phyloP scores from a whole-genome alignment of 2,329 filamentous ascomycete genomes.

The Pseudogymnoascus sp. region DNA sequence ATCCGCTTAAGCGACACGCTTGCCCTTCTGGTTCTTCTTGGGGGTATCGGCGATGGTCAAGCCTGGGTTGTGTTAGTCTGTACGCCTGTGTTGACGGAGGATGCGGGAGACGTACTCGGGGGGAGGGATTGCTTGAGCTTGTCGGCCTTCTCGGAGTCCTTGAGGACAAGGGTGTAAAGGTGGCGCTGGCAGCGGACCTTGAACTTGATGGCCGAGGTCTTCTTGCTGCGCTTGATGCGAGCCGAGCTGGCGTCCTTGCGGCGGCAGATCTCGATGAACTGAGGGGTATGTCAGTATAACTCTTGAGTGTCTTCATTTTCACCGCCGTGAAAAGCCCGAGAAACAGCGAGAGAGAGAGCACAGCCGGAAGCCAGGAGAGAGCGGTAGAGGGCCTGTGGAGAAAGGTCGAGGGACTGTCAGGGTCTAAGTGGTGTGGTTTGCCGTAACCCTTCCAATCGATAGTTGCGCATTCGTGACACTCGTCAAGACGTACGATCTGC shows the following conservation, averaged over 20 bases:
- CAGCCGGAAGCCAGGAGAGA: background rate
- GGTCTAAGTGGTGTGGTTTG: background rate
- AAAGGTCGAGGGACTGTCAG: background rate
- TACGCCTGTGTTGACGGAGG: slow-evolving; percentile 36
- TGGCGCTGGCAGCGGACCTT: slow-evolving; percentile 97
- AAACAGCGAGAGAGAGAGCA: background rate
- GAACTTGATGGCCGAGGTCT: slow-evolving; percentile 95
- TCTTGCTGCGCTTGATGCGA: slow-evolving; percentile 93
- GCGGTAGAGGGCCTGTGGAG: background rate
- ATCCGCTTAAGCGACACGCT: slow-evolving; percentile 26
- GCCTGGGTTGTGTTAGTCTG: slow-evolving; percentile 32
- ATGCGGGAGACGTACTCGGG: slow-evolving; percentile 65
- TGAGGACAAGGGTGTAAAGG: slow-evolving; percentile 97
- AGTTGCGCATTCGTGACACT: slow-evolving; percentile 23
- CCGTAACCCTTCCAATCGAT: slow-evolving; percentile 17
- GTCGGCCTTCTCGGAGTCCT: slow-evolving; percentile 98
- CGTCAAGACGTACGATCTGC: background rate
- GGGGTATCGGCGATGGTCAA: slow-evolving; percentile 53
- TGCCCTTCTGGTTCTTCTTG: slow-evolving; percentile 49
- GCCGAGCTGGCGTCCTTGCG: slow-evolving; percentile 97
- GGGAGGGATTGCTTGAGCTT: slow-evolving; percentile 99
- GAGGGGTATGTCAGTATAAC: slow-evolving; percentile 18
- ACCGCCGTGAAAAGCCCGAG: background rate
- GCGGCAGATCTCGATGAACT: slow-evolving; percentile 99
- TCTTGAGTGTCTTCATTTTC: background rate